Evolutionary conservation across 164 flowering plant genomes (phyloP).

Genomic region (Liriodendron chinense): DNA sequence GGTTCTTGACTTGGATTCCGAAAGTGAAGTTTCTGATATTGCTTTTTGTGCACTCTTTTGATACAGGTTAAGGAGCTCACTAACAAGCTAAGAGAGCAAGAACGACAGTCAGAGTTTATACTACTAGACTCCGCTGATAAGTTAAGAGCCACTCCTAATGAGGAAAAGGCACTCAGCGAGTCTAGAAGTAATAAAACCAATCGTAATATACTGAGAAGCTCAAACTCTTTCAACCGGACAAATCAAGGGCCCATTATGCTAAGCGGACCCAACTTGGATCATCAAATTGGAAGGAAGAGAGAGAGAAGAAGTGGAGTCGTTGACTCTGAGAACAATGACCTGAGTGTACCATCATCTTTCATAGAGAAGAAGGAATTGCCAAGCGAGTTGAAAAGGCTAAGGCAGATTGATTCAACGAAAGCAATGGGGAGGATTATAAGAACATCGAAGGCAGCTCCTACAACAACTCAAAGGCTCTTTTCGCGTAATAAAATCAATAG

Average conservation of each 20-base stretch:
- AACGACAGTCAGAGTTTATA: slow-evolving; percentile 23
- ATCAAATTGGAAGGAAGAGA: slow-evolving; percentile 48
- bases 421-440: slow-evolving; percentile 43
- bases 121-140: slow-evolving; percentile 27
- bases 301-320: slow-evolving; percentile 31
- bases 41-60: neutral
- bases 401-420: slow-evolving; percentile 43
- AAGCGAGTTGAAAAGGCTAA: slow-evolving; percentile 33
- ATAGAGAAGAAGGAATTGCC: slow-evolving; percentile 29
- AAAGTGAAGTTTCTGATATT: neutral
- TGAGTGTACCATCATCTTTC: slow-evolving; percentile 10
- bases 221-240: slow-evolving; percentile 41
- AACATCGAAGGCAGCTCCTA: slow-evolving; percentile 27
- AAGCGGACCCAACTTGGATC: slow-evolving; percentile 35
- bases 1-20: neutral
- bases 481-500: slow-evolving; percentile 34
- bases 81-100: slow-evolving; percentile 19
- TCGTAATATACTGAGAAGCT: slow-evolving; percentile 41
- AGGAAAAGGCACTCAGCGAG: slow-evolving; percentile 30
- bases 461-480: slow-evolving; percentile 23
- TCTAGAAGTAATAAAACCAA: slow-evolving; percentile 39
- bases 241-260: slow-evolving; percentile 39
- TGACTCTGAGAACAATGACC: slow-evolving; percentile 45
- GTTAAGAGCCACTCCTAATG: slow-evolving; percentile 39
- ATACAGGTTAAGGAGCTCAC: slow-evolving; percentile 15